Evolutionary conservation across 495 filamentous ascomycete species (phyloP).

Genomic region (Glarea lozoyensis): DNA sequence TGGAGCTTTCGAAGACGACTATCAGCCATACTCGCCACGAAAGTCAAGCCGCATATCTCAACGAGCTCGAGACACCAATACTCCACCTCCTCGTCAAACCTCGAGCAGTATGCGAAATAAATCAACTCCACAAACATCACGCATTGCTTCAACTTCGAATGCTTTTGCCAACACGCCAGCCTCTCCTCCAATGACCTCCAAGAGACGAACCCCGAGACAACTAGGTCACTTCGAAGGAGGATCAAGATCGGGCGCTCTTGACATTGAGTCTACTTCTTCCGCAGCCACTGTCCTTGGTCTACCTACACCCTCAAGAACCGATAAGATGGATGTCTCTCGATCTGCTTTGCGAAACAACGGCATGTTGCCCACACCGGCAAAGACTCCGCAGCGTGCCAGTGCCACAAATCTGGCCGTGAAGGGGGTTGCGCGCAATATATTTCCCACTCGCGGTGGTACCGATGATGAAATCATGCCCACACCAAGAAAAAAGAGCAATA

Average conservation of each 20-base stretch:
- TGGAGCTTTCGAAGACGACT: conserved; percentile 50
- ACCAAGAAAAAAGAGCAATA: conserved; percentile 34
- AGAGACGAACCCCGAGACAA: conserved; percentile 32
- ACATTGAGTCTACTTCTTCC: conserved; percentile 24
- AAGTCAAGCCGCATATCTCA: conserved; percentile 44
- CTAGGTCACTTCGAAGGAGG: conserved; percentile 24
- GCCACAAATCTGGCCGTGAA: conserved; percentile 43
- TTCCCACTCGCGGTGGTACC: conserved; percentile 37
- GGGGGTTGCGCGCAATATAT: conserved; percentile 66
- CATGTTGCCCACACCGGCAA: conserved; percentile 82
- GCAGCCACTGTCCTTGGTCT: conserved; percentile 30
- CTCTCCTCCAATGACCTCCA: conserved; percentile 37
- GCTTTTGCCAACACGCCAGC: conserved; percentile 20
- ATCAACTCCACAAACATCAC: conserved; percentile 27
- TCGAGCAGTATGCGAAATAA: not conserved
- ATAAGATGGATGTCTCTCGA: conserved; percentile 9
- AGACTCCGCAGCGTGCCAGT: conserved; percentile 72
- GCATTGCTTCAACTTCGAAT: conserved; percentile 21
- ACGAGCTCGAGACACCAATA: conserved; percentile 8
- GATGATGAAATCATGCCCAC: conserved; percentile 50
- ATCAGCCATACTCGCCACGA: conserved; percentile 58
- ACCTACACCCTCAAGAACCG: conserved; percentile 15
- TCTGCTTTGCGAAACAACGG: conserved; percentile 20
- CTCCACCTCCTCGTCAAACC: conserved; percentile 6
- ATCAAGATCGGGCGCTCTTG: conserved; percentile 31